Base-by-base conservation (phyloP, 2,329 filamentous ascomycete genomes). In the Hirsutella minnesotensis region DNA sequence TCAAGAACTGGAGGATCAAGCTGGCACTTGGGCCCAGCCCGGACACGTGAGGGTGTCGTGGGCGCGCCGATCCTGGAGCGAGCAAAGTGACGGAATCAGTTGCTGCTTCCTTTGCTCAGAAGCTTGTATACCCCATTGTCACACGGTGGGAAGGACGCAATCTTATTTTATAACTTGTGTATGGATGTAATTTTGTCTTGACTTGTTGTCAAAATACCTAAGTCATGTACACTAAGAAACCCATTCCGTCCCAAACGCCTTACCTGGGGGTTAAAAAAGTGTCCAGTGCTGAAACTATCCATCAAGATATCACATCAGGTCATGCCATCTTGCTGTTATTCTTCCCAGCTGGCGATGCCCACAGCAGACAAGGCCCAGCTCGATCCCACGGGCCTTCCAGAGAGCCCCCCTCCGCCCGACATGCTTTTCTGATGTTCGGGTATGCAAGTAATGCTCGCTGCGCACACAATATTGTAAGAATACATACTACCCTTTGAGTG, bases 1-100 rank as follows among this genome's bases (percentile, higher is more conserved):
- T 95, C 56, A 73, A 84, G 53, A 74, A 81, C 47, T 94, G 86
- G 83, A 67, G 75, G 40, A 78, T 77, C 49, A 77, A 77, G 55
- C 57, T 77, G 20, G 62, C 62, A 1, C 51, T 72, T 43, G 56
- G 54, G 3, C 58, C 58, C 1, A 43, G 40, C 15, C 45, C 51
- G 38, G 46, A 49, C 21, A 37, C 48, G 18, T 45, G 43, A 19
- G 30, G 20, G 24, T 22, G 24, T 38, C 24, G 12, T 27, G 12
- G 7, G 24, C 12, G 24, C 33, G 9, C 33, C 16, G 33, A 35
- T 5, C 15, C 16, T 3, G 33, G 18, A 35, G 33, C 3, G 13
- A 19, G 15, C 16, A 35, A 7, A 18, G n/a, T 18, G 16, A n/a
- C 16, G 15, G 3, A 12, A 4, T 18, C 12, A 16, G n/a, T 3